Percentiles rank a stretch among this genome's conserved stretches.
phyloP scores from a whole-genome alignment of 441 rosid genomes.

The Corymbia calophylla region DNA sequence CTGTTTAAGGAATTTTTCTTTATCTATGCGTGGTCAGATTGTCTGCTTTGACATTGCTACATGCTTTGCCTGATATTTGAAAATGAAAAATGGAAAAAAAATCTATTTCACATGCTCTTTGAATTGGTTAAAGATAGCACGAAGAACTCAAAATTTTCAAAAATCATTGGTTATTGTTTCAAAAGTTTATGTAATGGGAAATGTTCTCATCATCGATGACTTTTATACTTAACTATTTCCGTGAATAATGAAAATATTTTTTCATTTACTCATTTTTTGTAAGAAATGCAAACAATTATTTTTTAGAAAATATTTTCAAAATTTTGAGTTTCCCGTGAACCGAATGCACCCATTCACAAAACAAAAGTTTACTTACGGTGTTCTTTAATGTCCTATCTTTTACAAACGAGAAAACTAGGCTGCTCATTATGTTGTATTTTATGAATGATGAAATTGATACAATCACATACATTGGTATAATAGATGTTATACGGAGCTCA shows the following conservation, averaged over 20 bases:
- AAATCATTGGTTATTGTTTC: neutral
- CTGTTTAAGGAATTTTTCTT: neutral
- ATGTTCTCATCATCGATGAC: fast-evolving
- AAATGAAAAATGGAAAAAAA: neutral
- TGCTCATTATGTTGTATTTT: neutral
- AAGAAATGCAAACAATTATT: neutral
- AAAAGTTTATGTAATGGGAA: neutral
- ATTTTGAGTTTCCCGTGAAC: neutral
- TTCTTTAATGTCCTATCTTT: neutral
- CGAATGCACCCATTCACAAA: neutral
- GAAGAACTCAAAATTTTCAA: neutral
- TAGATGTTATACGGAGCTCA: neutral
- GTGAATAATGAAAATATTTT: too few species aligned
- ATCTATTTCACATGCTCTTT: neutral
- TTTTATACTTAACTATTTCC: too few species aligned
- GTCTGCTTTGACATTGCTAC: neutral
- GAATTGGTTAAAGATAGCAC: neutral
- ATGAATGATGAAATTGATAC: neutral
- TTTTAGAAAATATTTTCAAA: neutral
- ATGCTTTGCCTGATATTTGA: neutral
- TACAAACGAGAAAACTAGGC: neutral
- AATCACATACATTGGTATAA: neutral
- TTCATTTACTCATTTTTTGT: too few species aligned
- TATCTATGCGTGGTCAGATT: neutral
- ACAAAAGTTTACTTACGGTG: neutral